These are phyloP conservation scores for Tylopilus balloui DNA, from an alignment of 768 basidiomycete genomes.

Conservation along the genomic window DNA sequence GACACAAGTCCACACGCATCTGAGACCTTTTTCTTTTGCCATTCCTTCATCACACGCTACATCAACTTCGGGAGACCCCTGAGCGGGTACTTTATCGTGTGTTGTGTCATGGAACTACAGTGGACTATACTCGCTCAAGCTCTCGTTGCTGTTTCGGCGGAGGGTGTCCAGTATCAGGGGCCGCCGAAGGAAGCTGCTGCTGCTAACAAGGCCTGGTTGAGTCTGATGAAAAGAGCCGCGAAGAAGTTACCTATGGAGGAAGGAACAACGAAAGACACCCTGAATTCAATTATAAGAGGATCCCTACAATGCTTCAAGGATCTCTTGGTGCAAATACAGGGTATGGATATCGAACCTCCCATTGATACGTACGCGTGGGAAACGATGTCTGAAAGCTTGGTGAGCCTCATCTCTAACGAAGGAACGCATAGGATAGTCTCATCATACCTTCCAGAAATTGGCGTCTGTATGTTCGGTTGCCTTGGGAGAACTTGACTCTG, in stretches of 20 bases:
- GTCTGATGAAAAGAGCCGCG: conserved; percentile 54
- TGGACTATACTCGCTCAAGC: conserved; percentile 83
- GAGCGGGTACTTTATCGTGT: conserved; percentile 85
- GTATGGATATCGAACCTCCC: conserved; percentile 75
- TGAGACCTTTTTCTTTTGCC: conserved; percentile 49
- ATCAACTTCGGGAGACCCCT: conserved; percentile 71
- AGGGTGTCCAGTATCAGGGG: conserved; percentile 15
- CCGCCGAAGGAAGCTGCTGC: conserved; percentile 69
- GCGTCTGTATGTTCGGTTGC: conserved; percentile 78
- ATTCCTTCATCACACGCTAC: conserved; percentile 72
- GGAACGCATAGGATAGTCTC: not conserved
- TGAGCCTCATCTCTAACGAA: conserved; percentile 31
- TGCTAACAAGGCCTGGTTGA: conserved; percentile 77
- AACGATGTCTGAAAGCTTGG: conserved; percentile 87
- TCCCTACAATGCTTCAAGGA: conserved; percentile 77
- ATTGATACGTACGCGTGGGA: conserved; percentile 90
- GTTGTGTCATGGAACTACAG: conserved; percentile 79
- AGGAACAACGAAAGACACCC: conserved; percentile 31
- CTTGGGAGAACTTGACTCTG: conserved; percentile 59
- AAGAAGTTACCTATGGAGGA: conserved; percentile 36
- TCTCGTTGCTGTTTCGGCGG: conserved; percentile 39
- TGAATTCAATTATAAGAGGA: conserved; percentile 51
- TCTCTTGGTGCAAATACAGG: conserved; percentile 72
- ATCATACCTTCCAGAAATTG: conserved; percentile 57
- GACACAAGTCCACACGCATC: conserved; percentile 37